Base-by-base conservation (phyloP, 768 basidiomycete species). In the Podaxis carcinomalis region DNA sequence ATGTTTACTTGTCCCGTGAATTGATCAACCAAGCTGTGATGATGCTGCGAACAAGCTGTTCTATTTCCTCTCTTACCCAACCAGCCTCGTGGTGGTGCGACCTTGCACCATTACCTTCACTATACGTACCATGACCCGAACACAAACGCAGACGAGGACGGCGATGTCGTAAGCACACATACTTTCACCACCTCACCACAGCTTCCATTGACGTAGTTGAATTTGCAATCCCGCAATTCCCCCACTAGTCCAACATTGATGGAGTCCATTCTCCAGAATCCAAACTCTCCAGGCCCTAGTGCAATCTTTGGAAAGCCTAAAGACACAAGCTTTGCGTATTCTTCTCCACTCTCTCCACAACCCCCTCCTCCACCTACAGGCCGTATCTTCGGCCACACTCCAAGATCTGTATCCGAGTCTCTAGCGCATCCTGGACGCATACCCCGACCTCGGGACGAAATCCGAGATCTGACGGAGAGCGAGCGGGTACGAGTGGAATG, bases 401-500 rank as follows among this genome's bases (percentile, higher is more conserved):
- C 59, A 27, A 37, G 59, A 47, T 27, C 40, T 21, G 27, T 27
- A 5, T 44, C 51, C 19, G 53, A 61, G 25, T 50, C 57, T 10
- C 40, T 44, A 16, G 16, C 42, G 16, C 57, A 28, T 27, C 59
- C 51, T 11, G n/a, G 21, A 6, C 59, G 32, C 5, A 35, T 57
- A 37, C 13, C 37, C 3, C 57, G 57, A 19, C 35, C 59, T 9
- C 28, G 53, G 53, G 51, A 60, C 32, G 51, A 39, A 14, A 25
- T 61, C 6, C 59, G 35, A 1, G 23, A 61, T 47, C 35, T 61
- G 9, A 47, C 44, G 4, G 52, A 61, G 9, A 25, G 46, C 7
- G 59, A 61, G 36, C 46, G 46, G 23, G n/a, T 61, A 21, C 23
- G 59, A 32, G 59, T 61, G 16, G 59, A 61, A 49, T 61, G 59